Base-by-base conservation (phyloP, 495 filamentous ascomycete species). In the Aspergillus cavernicola region DNA sequence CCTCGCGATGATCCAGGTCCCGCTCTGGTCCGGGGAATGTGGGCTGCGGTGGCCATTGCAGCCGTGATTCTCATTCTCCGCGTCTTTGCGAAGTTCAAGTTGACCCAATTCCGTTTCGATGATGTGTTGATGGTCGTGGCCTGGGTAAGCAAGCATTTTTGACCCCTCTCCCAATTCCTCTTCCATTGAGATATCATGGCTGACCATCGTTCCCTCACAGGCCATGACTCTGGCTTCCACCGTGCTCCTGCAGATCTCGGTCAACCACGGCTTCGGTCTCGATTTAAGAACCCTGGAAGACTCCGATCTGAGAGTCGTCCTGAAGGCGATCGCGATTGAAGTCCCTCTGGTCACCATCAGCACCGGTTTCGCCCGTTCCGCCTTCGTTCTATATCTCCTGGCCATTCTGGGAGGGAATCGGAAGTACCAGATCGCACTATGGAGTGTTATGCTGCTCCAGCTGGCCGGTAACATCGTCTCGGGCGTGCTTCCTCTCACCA, bases 121-220 rank as follows among this genome's bases (percentile, higher is more conserved):
- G 70, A 73, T 65, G 58, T 65, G 5, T 18, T 72, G 32, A 73
- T 73, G 70, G 56, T 73, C 22, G 7, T 67, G 8, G 62, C 70
- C 2, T 32, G 58, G 59, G 70, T 73, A 57, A 45, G 50, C 23
- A 16, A 9, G 33, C 12, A 13, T 51, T 0, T n/a, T n/a, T n/a
- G n/a, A n/a, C n/a, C n/a, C n/a, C n/a, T n/a, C n/a, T n/a, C n/a
- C n/a, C n/a, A n/a, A n/a, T n/a, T n/a, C n/a, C n/a, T n/a, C n/a
- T n/a, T n/a, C n/a, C n/a, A n/a, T n/a, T n/a, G n/a, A 12, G 45
- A 46, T 55, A 24, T 52, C 32, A 15, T 15, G 32, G 31, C 36
- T 40, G 33, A 51, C 36, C 8, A 36, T 20, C 11, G 4, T 36
- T 10, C 13, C 16, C 24, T 36, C 44, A 20, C 40, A 72, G 69